These are phyloP conservation scores for Flaveria robusta DNA, from an alignment of 129 eudicot genomes.

Conservation along the genomic window DNA sequence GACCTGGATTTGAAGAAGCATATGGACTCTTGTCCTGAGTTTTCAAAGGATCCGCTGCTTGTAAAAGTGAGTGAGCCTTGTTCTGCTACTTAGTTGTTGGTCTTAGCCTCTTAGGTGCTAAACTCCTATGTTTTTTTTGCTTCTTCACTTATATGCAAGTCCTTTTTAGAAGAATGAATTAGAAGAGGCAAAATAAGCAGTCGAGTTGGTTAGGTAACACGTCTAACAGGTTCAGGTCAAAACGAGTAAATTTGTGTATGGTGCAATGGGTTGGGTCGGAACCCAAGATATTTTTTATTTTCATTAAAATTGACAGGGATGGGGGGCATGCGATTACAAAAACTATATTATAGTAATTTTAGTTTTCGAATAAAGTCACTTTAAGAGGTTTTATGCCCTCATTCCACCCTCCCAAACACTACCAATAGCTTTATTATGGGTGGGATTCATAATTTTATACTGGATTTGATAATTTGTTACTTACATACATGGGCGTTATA, in stretches of 20 bases:
- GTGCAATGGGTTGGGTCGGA: too few relatives aligned
- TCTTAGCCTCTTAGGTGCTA: not conserved
- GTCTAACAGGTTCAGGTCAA: not conserved
- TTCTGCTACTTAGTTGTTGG: conserved; percentile 5
- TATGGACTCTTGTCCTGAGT: conserved; percentile 90
- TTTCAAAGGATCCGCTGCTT: conserved; percentile 68
- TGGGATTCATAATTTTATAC: not conserved
- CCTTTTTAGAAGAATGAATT: conserved; percentile 1
- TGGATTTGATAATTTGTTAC: not conserved
- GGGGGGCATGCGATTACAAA: not conserved
- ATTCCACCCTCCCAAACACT: too few relatives aligned
- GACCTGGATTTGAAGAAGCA: conserved; percentile 92
- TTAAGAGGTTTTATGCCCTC: not conserved
- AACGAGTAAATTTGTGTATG: not conserved
- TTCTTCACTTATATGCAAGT: not conserved
- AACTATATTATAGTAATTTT: not conserved
- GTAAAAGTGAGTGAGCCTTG: conserved; percentile 63
- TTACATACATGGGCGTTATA: not conserved
- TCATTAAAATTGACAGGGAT: not conserved
- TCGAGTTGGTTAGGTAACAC: not conserved
- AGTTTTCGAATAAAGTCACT: not conserved
- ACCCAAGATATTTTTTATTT: not conserved
- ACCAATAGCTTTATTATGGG: too few relatives aligned
- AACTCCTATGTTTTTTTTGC: not conserved
- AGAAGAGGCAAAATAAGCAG: not conserved